Percentiles rank a stretch among this genome's conserved stretches.
Evolutionary conservation across 306 rosid genomes (phyloP).

Genomic region (Vachellia pachyceras): DNA sequence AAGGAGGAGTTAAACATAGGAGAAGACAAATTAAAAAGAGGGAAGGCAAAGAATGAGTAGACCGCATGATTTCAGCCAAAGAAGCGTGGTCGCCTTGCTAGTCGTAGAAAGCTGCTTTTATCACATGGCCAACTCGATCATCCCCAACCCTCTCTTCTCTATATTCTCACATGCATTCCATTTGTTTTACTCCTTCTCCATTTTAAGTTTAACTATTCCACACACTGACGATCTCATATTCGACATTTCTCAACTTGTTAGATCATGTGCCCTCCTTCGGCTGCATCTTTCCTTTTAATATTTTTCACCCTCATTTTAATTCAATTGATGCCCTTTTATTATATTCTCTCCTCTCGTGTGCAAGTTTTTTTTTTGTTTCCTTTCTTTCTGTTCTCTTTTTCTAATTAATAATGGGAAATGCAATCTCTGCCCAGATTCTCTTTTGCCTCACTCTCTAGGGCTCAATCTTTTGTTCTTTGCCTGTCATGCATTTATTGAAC

Average conservation of each 20-base stretch:
- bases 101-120: constrained; percentile 76
- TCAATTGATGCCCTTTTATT: constrained; percentile 38
- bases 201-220: constrained; percentile 22
- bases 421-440: constrained; percentile 36
- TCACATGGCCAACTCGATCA: constrained; percentile 83
- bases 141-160: constrained; percentile 7
- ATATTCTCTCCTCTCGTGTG: constrained; percentile 25
- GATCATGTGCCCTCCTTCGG: constrained; percentile 61
- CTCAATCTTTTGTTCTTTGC: constrained; percentile 1
- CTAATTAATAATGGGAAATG: not conserved
- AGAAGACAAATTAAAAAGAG: constrained; percentile 33
- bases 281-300: constrained; percentile 36
- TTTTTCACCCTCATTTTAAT: constrained; percentile 42
- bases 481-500: constrained; percentile 44
- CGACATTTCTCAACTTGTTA: constrained; percentile 43
- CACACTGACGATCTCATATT: too few relatives aligned
- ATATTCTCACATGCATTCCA: constrained; percentile 36
- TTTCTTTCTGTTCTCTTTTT: not conserved
- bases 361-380: too few relatives aligned
- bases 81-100: constrained; percentile 91
- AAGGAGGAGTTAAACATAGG: constrained; percentile 36
- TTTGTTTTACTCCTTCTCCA: constrained; percentile 22
- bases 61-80: constrained; percentile 94
- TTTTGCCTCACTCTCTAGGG: not conserved
- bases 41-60: constrained; percentile 48